Base-by-base conservation (phyloP, 805 yeast genomes). In the Dipodascopsis uninucleata region DNA sequence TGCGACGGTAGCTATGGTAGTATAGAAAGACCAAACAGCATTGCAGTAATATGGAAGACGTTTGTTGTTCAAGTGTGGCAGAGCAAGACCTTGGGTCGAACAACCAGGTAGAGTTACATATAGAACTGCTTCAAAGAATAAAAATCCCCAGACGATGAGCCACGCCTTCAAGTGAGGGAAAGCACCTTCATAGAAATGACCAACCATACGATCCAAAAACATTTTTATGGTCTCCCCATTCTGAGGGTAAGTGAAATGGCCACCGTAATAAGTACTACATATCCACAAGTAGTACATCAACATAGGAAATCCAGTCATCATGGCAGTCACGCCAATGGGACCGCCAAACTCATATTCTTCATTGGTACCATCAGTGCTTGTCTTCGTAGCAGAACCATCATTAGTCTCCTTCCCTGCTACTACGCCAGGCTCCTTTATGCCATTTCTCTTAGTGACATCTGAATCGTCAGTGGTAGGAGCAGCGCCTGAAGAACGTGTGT, bases 211-310 rank as follows among this genome's bases (percentile, higher is more conserved):
- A 45, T 24, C 77, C 76, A 81, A 31, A 71, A 66, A 69, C 26
- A 72, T 72, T 7, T 16, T 24, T 39, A 59, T 43, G 5, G 75
- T 58, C 64, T 83, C 78, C 39, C 69, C 79, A 3, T 63, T 71
- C 0, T 63, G 61, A 2, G 96, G 96, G 64, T 72, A 67, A 20
- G 95, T 87, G 23, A 85, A 73, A 38, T 69, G 60, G 1, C 96
- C 96, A 52, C 70, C 70, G 66, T 87, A 86, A 64, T 82, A 88
- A 51, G 77, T 76, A 40, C 93, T 90, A 59, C 87, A 76, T 43
- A 90, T 80, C 94, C 96, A 90, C 93, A 93, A 83, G 68, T 93
- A 93, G 74, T 82, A 86, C 98, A 93, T 93, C 61, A 93, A 72
- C 36, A 82, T 61, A 5, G 98, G 98, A 70, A 93, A 93, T 2